phyloP scores from a whole-genome alignment of 495 filamentous ascomycete species.

The Penicillium steckii region DNA sequence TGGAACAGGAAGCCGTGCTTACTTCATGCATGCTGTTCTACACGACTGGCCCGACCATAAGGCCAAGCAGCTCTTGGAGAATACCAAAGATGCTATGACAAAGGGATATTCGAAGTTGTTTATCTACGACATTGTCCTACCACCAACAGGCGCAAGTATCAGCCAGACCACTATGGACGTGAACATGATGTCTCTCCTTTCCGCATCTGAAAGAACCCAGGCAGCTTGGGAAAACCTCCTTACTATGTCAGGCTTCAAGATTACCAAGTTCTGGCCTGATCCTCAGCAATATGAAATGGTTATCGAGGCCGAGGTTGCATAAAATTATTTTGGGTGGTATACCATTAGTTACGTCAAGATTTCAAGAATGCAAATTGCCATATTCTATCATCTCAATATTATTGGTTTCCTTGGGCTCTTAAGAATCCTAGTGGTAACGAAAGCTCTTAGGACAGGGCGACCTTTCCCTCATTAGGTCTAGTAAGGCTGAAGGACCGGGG shows the following conservation, averaged over 20 bases:
- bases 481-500: neutral
- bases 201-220: constrained; percentile 34
- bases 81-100: constrained; percentile 32
- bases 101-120: constrained; percentile 49
- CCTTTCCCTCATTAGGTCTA: constrained; percentile 4
- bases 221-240: constrained; percentile 42
- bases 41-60: constrained; percentile 43
- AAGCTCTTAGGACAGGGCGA: no score
- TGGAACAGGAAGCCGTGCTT: constrained; percentile 30
- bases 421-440: no score
- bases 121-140: constrained; percentile 44
- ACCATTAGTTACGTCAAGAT: no score
- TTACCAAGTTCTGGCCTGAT: constrained; percentile 41
- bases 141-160: constrained; percentile 26
- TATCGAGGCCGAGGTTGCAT: constrained; percentile 26
- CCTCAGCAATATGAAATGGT: constrained; percentile 30
- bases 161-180: constrained; percentile 35
- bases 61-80: constrained; percentile 21
- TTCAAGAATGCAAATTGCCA: no score
- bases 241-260: constrained; percentile 36
- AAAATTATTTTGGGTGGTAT: no score
- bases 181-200: constrained; percentile 34
- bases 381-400: no score
- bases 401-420: no score
- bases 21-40: constrained; percentile 47